Evolutionary conservation across 495 filamentous ascomycete genomes (phyloP).

Genomic region (Chaetomium tenue): DNA sequence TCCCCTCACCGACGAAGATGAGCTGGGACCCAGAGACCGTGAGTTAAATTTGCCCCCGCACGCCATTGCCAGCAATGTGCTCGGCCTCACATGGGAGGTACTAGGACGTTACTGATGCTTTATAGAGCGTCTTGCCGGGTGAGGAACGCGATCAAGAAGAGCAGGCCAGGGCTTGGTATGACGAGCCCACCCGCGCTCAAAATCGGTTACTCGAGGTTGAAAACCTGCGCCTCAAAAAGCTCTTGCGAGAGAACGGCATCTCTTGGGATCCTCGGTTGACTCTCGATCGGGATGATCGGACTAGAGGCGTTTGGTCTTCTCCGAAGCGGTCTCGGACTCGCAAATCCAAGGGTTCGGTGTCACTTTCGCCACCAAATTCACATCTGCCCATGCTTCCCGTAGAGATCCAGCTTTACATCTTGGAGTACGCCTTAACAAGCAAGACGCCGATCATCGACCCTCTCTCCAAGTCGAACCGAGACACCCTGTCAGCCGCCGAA

Average conservation of each 20-base stretch:
- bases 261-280: constrained; percentile 30
- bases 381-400: constrained; percentile 42
- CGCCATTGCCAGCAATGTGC: neutral
- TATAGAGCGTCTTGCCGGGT: constrained; percentile 27
- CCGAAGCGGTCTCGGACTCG: constrained; percentile 11
- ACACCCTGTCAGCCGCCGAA: constrained; percentile 38
- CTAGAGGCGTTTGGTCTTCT: constrained; percentile 22
- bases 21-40: constrained; percentile 4
- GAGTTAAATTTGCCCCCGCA: neutral
- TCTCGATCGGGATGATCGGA: constrained; percentile 17
- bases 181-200: constrained; percentile 39
- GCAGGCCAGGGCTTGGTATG: constrained; percentile 42
- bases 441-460: constrained; percentile 49
- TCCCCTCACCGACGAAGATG: neutral
- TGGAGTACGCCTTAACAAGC: constrained; percentile 46
- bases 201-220: constrained; percentile 39
- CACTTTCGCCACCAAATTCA: constrained; percentile 4
- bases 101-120: neutral
- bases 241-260: constrained; percentile 42
- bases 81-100: neutral
- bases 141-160: constrained; percentile 47
- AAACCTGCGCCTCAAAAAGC: constrained; percentile 39
- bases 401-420: constrained; percentile 47
- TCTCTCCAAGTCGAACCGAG: constrained; percentile 37
- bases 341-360: constrained; percentile 7